phyloP scores from a whole-genome alignment of 495 filamentous ascomycete genomes.

The Neurospora sp. region DNA sequence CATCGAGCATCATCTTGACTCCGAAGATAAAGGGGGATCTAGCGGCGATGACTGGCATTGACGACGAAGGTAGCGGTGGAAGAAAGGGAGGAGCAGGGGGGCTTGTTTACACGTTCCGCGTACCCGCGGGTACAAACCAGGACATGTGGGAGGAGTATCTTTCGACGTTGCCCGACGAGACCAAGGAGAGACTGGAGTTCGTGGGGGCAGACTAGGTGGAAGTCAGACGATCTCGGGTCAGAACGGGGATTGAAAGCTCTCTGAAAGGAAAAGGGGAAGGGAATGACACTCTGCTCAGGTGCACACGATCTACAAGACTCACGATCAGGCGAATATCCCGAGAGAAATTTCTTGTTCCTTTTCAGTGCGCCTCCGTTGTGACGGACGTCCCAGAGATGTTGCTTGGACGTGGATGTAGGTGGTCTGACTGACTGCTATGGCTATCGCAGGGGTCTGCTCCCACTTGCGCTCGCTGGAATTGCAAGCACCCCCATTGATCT shows the following conservation, averaged over 20 bases:
- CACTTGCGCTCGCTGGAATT: not conserved
- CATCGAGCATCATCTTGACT: constrained; percentile 37
- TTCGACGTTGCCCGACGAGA: not conserved
- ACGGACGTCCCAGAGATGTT: not conserved
- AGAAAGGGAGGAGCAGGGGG: not conserved
- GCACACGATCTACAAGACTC: not conserved
- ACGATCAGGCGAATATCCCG: not conserved
- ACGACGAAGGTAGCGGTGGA: not conserved
- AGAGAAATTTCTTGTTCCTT: not conserved
- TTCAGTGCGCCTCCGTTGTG: not conserved
- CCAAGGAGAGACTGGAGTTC: not conserved
- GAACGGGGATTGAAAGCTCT: not conserved
- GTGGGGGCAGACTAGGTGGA: not conserved
- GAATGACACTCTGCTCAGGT: not conserved
- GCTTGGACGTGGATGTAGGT: not conserved
- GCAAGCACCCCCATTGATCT: not conserved
- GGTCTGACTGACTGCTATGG: not conserved
- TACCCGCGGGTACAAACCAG: not conserved
- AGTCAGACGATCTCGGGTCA: not conserved
- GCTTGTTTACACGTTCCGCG: not conserved
- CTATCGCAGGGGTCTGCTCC: not conserved
- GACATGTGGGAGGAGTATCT: not conserved
- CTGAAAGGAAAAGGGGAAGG: not conserved
- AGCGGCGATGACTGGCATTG: not conserved
- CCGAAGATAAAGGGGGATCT: constrained; percentile 7